Base-by-base conservation (phyloP, 1,284 basidiomycete genomes). In the Puccinia novopanici region DNA sequence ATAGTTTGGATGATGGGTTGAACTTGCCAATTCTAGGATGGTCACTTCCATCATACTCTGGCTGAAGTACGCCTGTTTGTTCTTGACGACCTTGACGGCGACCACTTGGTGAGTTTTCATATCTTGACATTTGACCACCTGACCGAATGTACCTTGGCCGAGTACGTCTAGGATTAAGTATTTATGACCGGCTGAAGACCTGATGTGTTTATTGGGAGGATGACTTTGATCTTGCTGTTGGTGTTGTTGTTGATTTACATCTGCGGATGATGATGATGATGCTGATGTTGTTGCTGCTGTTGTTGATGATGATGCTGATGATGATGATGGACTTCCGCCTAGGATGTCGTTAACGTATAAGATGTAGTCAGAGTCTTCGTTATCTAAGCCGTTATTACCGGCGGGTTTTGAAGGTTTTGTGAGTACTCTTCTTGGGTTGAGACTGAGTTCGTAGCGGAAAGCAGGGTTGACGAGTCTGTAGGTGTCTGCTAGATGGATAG, bases 41-140 rank as follows among this genome's bases (percentile, higher is more conserved):
- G 95, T 98, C 34, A 99, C 97, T 87, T 99, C 97, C 96, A 99
- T 99, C 93, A 98, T 98, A 87, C 92, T 94, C 88, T 99, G 96
- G 85, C 98, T 97, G 87, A 98, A 95, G 87, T 99, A 99, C 0
- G 96, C 96, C 2, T 96, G 96, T 87, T 99, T 99, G 87, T 99
- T 99, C 89, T 99, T 99, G 84, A 99, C 95, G 22, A 99, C 97
- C 87, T 99, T 99, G 82, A 99, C 96, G 19, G 97, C 97, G 61
- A 97, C 94, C 75, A 99, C 93, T 86, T 98, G 95, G 86, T 98
- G 95, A 54, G 93, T 98, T 87, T 95, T 93, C 92, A 98, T 96
- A 86, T 99, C 98, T 86, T 98, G 97, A 86, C 97, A 99, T 86
- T 99, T 99, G 85, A 99, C 97, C 40, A 99, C 96, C 86, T 99